These are phyloP conservation scores for Tylopilus rubrobrunneus DNA, from an alignment of 768 basidiomycete species.

Conservation along the genomic window DNA sequence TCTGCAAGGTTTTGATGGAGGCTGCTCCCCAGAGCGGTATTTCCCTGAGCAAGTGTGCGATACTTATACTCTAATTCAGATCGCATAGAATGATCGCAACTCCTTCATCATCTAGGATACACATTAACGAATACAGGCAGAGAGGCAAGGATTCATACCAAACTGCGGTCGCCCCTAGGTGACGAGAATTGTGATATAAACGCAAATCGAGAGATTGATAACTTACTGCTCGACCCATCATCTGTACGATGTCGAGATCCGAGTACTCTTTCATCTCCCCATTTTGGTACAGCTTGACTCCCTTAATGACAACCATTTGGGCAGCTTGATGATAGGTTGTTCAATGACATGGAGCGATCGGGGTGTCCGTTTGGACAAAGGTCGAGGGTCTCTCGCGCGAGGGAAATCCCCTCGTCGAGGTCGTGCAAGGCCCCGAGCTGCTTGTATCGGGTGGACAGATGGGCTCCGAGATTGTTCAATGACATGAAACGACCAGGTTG, in stretches of 20 bases:
- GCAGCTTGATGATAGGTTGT: conserved; percentile 68
- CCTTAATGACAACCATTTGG: conserved; percentile 90
- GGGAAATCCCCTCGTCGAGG: too few relatives aligned
- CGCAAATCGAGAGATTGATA: not conserved
- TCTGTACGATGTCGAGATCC: conserved; percentile 91
- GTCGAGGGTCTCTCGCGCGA: too few relatives aligned
- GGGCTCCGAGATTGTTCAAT: too few relatives aligned
- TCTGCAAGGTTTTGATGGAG: conserved; percentile 82
- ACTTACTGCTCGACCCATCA: conserved; percentile 89
- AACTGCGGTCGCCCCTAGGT: conserved; percentile 85
- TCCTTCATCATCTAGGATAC: conserved; percentile 67
- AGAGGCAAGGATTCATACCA: conserved; percentile 39
- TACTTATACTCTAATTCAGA: conserved; percentile 69
- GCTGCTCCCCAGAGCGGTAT: conserved; percentile 78
- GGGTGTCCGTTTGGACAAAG: too few relatives aligned
- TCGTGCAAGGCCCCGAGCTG: too few relatives aligned
- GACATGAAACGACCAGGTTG: too few relatives aligned
- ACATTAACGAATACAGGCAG: not conserved
- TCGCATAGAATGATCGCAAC: conserved; percentile 84
- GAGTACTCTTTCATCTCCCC: conserved; percentile 74
- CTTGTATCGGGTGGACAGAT: too few relatives aligned
- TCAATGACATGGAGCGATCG: too few relatives aligned
- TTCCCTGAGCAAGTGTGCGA: conserved; percentile 60
- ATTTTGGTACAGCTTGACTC: conserved; percentile 77
- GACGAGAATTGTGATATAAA: not conserved